phyloP scores from a whole-genome alignment of 1,284 basidiomycete species.

The Volvariella volvacea region DNA sequence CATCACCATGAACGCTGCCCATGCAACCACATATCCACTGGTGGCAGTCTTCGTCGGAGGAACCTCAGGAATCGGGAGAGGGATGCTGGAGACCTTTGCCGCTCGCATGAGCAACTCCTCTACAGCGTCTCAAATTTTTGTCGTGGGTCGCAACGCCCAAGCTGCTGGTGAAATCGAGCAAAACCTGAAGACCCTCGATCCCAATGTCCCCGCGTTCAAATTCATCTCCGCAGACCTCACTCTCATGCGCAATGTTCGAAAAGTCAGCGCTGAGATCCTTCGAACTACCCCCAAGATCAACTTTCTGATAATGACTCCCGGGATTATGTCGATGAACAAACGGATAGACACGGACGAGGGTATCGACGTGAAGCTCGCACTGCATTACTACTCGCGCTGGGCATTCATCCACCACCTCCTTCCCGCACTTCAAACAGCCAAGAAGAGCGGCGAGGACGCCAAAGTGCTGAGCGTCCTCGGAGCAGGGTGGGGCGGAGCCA shows the following conservation, averaged over 20 bases:
- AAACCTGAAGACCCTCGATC: conserved; percentile 16
- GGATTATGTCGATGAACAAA: conserved; percentile 21
- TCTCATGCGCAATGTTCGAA: conserved; percentile 28
- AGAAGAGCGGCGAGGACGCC: conserved; percentile 21
- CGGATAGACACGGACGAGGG: conserved; percentile 32
- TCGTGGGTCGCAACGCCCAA: conserved; percentile 25
- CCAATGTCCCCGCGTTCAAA: conserved; percentile 13
- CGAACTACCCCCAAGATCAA: conserved; percentile 24
- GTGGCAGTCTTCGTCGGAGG: conserved; percentile 32
- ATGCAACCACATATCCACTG: conserved; percentile 24
- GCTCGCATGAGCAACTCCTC: conserved; percentile 19
- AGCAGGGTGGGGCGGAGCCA: conserved; percentile 19
- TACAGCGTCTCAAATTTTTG: conserved; percentile 19
- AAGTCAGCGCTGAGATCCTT: conserved; percentile 16
- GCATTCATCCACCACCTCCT: conserved; percentile 20
- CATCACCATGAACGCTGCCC: conserved; percentile 1
- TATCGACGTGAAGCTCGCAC: conserved; percentile 22
- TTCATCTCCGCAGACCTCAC: conserved; percentile 32
- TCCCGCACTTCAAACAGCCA: conserved; percentile 20
- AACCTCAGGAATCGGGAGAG: conserved; percentile 31
- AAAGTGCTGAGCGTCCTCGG: conserved; percentile 29
- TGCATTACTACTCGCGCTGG: conserved; percentile 24
- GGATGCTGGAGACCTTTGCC: conserved; percentile 22
- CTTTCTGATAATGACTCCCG: conserved; percentile 28
- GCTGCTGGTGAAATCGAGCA: conserved; percentile 28